A percentile compares a stretch with the other conserved stretches of the same genome.
Conservation (phyloP, 164 flowering plant genomes). For the Vitis labrusca region DNA sequence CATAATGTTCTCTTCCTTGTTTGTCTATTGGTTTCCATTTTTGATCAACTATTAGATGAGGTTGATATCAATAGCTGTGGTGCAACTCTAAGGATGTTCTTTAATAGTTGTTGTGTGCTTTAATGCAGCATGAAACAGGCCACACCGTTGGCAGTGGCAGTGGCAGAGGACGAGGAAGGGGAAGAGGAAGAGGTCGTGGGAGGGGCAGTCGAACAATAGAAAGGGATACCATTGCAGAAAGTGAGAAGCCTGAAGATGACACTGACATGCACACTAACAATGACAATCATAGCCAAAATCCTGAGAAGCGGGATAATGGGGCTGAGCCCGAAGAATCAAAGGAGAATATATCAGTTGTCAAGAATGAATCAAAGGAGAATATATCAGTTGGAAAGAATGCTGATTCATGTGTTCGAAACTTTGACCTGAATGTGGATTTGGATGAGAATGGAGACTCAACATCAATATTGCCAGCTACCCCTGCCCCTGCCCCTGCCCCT, state of each 20-base stretch:
- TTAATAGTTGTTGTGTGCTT: neutral
- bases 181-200: slow-evolving; percentile 91
- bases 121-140: slow-evolving; percentile 55
- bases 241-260: slow-evolving; percentile 27
- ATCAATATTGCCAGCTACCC: slow-evolving; percentile 1
- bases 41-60: neutral
- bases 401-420: slow-evolving; percentile 33
- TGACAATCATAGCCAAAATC: too few relatives aligned
- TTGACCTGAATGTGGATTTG: slow-evolving; percentile 69
- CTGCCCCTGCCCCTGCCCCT: neutral
- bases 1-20: too few relatives aligned
- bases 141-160: slow-evolving; percentile 31
- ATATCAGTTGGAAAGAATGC: slow-evolving; percentile 14
- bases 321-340: neutral
- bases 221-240: slow-evolving; percentile 47
- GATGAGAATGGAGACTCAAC: slow-evolving; percentile 31
- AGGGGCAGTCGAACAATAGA: slow-evolving; percentile 46
- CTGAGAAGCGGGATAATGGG: too few relatives aligned
- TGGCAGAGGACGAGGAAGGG: slow-evolving; percentile 86
- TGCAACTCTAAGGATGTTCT: neutral
- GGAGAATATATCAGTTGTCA: slow-evolving; percentile 22
- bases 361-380: slow-evolving; percentile 32
- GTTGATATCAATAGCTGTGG: neutral
- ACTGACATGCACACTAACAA: too few relatives aligned
- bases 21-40: too few relatives aligned